Percentiles rank a stretch among this genome's conserved stretches.
Conservation (phyloP, 2,329 filamentous ascomycete genomes). For the Akanthomyces lecanii region DNA sequence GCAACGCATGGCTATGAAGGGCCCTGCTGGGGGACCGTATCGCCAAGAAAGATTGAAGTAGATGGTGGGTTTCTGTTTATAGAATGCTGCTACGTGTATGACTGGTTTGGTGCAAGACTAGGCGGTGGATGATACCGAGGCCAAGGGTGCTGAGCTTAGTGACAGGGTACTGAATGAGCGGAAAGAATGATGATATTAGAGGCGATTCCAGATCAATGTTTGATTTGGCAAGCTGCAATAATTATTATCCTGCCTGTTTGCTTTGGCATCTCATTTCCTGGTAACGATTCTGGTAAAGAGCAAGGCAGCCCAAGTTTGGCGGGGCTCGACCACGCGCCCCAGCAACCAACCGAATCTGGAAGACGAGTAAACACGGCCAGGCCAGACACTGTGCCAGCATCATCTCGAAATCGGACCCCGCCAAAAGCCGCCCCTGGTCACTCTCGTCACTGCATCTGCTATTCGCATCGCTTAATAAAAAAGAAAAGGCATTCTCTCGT, state of each 20-base stretch:
- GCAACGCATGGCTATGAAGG: too few species aligned
- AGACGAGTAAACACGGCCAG: conserved; percentile 18
- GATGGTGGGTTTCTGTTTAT: conserved; percentile 17
- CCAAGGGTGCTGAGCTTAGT: conserved; percentile 6
- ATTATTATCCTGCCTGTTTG: too few species aligned
- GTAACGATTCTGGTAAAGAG: neutral
- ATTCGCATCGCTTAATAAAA: neutral
- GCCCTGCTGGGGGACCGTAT: too few species aligned
- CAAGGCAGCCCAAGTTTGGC: neutral
- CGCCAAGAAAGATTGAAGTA: too few species aligned
- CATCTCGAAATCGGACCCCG: conserved; percentile 12
- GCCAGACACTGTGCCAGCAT: conserved; percentile 8
- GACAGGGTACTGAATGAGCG: conserved; percentile 17
- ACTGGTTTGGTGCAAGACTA: conserved; percentile 19
- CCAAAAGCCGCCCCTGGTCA: neutral
- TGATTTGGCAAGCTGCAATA: too few species aligned
- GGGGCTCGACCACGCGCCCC: conserved; percentile 9
- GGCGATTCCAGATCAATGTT: too few species aligned
- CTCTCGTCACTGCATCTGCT: conserved; percentile 1
- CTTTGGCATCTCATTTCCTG: too few species aligned
- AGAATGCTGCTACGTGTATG: conserved; percentile 19
- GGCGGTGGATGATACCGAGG: conserved; percentile 4
- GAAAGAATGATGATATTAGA: neutral
- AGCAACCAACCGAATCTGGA: conserved; percentile 19
- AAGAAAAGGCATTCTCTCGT: neutral